Evolutionary conservation across 768 basidiomycete species (phyloP), one percentile per base, ranked within the genome.

Genomic region (Tephrocybe sp.): DNA sequence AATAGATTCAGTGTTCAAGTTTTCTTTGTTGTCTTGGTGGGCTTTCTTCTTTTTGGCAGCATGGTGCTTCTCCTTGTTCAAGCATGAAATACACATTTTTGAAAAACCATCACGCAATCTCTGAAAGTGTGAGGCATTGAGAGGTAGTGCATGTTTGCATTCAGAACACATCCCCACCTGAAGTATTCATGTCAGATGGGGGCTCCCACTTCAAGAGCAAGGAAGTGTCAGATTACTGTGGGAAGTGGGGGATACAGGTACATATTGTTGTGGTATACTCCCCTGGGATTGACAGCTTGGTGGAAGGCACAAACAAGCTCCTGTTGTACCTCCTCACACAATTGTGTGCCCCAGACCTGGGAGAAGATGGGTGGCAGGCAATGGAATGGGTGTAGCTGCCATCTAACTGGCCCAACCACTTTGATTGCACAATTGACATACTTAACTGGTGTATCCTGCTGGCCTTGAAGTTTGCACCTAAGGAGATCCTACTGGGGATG

Each of bases 251-350:
- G 0, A 60, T 60, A 1, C 41, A 61, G 24, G 49, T 58, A 2
- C 54, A 65, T 12, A 52, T 67, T 0, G 51, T 59, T 0, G 38
- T 69, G 10, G 68, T 68, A 1, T 76, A 76, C 42, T 61, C 72
- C 9, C 74, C 73, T 3, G 75, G 73, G 75, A 53, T 74, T 8
- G 74, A 74, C 43, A 67, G 73, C 0, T 55, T 73, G 0, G 60
- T 71, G 0, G 67, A 73, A 33, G 64, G 65, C 3, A 55, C 63
- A 0, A 76, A 77, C 54, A 60, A 59, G 8, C 26, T 25, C 23
- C 18, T n/a, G 14, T 69, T 20, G 65, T 67, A 4, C 73, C 73
- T 45, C 56, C 70, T 15, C 71, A 71, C 6, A 32, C 11, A 61
- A 0, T 45, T 74, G 4, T 74, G 72, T 39, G 62, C 64, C 3